Evolutionary conservation across 352 stramenopile genomes (phyloP).

Genomic region (Salisapilia sapeloensis): DNA sequence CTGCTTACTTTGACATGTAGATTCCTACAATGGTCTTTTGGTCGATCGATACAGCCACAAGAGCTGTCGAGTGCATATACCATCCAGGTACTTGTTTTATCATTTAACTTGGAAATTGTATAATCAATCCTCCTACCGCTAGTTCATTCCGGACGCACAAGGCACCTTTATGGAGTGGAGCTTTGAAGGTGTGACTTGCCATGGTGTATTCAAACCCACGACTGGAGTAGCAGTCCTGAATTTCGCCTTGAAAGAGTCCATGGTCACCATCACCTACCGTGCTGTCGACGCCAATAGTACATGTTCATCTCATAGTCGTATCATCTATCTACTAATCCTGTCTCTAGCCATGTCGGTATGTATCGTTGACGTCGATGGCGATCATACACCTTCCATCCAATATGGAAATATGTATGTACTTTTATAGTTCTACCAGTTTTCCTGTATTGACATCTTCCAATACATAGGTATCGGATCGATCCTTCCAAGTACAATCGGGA

Average conservation of each 20-base stretch:
- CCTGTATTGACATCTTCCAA: not conserved
- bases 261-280: constrained; percentile 77
- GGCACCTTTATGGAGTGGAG: constrained; percentile 78
- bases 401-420: constrained; percentile 65
- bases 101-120: not conserved
- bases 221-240: constrained; percentile 70
- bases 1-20: constrained; percentile 6
- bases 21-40: constrained; percentile 72
- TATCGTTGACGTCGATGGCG: constrained; percentile 71
- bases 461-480: constrained; percentile 54
- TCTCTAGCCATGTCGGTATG: constrained; percentile 58
- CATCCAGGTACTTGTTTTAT: constrained; percentile 26
- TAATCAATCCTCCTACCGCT: constrained; percentile 2
- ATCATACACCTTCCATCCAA: constrained; percentile 65
- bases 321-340: not conserved
- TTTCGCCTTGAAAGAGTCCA: constrained; percentile 65
- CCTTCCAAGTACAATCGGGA: constrained; percentile 46
- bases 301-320: constrained; percentile 2
- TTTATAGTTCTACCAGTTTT: not conserved
- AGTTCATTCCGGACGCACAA: constrained; percentile 69
- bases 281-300: constrained; percentile 62
- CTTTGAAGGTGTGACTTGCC: constrained; percentile 69
- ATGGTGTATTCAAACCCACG: constrained; percentile 67
- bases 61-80: constrained; percentile 62
- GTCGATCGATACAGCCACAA: constrained; percentile 43